Evolutionary conservation across 257 asterid genomes (phyloP).

Genomic region (Fraxinus excelsior): DNA sequence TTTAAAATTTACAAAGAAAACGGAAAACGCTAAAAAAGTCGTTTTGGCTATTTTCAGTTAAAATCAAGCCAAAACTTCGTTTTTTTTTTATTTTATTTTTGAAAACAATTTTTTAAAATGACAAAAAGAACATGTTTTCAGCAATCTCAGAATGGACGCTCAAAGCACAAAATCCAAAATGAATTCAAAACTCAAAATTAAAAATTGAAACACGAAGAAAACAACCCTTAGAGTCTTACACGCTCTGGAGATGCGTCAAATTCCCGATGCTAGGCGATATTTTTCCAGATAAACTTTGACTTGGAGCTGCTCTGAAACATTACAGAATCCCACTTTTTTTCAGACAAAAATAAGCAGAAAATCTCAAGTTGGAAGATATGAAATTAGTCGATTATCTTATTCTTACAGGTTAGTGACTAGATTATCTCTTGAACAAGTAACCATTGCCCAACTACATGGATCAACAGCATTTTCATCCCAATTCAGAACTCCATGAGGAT

Average conservation of each 20-base stretch:
- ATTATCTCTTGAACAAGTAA: slow-evolving; percentile 63
- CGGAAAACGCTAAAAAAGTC: too few relatives aligned
- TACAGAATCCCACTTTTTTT: slow-evolving; percentile 12
- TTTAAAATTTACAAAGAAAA: too few relatives aligned
- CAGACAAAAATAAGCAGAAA: slow-evolving; percentile 13
- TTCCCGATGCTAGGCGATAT: slow-evolving; percentile 75
- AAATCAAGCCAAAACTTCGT: too few relatives aligned
- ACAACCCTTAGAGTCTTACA: too few relatives aligned
- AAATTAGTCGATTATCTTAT: neutral
- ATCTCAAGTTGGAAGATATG: neutral
- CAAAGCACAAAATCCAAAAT: too few relatives aligned
- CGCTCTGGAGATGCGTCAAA: slow-evolving; percentile 67
- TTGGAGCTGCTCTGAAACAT: slow-evolving; percentile 75
- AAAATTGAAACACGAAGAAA: too few relatives aligned
- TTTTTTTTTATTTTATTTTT: too few relatives aligned
- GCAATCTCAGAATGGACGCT: too few relatives aligned
- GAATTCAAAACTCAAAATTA: too few relatives aligned
- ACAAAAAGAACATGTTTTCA: too few relatives aligned
- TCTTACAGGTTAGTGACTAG: slow-evolving; percentile 71
- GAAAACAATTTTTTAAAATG: too few relatives aligned
- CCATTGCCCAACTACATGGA: slow-evolving; percentile 94
- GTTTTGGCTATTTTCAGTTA: too few relatives aligned
- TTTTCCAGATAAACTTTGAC: slow-evolving; percentile 78
- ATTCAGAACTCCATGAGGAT: slow-evolving; percentile 69
- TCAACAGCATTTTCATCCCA: slow-evolving; percentile 88